phyloP scores from a whole-genome alignment of 164 flowering plant genomes.

The Magnolia changhungtana region DNA sequence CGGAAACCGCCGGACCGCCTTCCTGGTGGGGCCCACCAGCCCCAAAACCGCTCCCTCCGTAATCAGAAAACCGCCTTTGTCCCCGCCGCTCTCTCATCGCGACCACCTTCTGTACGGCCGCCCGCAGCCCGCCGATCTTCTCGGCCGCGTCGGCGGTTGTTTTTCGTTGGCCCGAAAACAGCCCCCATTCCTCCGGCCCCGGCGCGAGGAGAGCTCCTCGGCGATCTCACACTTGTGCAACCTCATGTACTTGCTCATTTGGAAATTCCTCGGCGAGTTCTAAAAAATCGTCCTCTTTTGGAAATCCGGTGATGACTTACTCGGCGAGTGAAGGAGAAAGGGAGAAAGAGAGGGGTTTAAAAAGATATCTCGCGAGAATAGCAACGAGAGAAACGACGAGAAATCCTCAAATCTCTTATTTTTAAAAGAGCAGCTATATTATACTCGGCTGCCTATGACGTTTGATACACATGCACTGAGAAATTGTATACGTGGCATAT shows the following conservation, averaged over 20 bases:
- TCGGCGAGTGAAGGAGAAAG: neutral
- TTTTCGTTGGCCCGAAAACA: neutral
- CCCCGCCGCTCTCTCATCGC: neutral
- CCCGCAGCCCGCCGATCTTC: conserved; percentile 3
- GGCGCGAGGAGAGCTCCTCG: neutral
- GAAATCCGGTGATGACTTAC: neutral
- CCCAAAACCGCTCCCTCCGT: neutral
- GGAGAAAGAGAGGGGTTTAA: neutral
- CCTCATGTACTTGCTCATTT: conserved; percentile 2
- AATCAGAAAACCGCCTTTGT: neutral
- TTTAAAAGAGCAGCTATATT: neutral
- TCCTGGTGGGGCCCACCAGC: neutral
- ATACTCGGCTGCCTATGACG: no score
- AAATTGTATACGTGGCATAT: no score
- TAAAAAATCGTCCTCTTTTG: no score
- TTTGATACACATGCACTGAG: no score
- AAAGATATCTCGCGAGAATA: neutral
- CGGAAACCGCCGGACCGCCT: neutral
- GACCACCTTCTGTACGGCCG: conserved; percentile 2
- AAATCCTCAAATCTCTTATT: neutral
- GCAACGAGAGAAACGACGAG: neutral
- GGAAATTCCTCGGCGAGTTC: no score
- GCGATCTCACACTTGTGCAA: conserved; percentile 4
- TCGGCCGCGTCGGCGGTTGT: neutral
- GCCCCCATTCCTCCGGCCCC: neutral